Conservation (phyloP, 257 asterid species). For the Linaria vulgaris region DNA sequence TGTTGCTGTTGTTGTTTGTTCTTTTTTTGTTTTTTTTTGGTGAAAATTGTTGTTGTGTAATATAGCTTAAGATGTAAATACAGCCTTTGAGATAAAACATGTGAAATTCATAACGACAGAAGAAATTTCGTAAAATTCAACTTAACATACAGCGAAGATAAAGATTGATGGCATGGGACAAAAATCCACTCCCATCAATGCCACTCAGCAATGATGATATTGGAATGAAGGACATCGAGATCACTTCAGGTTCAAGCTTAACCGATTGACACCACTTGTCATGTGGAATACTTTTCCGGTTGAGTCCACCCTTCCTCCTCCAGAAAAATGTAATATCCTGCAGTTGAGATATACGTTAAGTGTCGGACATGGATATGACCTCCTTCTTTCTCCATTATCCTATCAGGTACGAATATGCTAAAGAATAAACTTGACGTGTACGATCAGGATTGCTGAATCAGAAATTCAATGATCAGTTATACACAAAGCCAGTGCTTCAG, state of each 20-base stretch:
- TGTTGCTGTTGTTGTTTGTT: no score
- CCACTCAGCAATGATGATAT: slow-evolving; percentile 43
- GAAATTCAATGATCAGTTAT: no score
- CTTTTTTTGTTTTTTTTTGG: no score
- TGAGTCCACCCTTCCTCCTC: slow-evolving; percentile 44
- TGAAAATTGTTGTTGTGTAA: no score
- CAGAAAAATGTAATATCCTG: slow-evolving; percentile 42
- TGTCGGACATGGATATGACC: no score
- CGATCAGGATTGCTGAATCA: neutral
- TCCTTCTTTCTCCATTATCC: no score
- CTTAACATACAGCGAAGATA: slow-evolving; percentile 48
- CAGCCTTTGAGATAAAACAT: no score
- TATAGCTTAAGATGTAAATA: no score
- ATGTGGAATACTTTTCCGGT: slow-evolving; percentile 27
- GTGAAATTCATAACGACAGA: neutral
- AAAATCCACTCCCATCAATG: slow-evolving; percentile 44
- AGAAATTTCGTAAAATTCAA: neutral
- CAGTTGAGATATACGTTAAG: slow-evolving; percentile 2
- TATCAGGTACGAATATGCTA: neutral
- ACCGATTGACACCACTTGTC: slow-evolving; percentile 46
- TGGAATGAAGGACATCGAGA: slow-evolving; percentile 48
- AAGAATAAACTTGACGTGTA: neutral
- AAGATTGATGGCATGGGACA: slow-evolving; percentile 46
- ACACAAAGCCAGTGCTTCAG: no score
- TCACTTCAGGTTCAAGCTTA: slow-evolving; percentile 45